These are phyloP conservation scores for Crithidia mellificae DNA, from an alignment of 208 protist genomes.

Conservation along the genomic window DNA sequence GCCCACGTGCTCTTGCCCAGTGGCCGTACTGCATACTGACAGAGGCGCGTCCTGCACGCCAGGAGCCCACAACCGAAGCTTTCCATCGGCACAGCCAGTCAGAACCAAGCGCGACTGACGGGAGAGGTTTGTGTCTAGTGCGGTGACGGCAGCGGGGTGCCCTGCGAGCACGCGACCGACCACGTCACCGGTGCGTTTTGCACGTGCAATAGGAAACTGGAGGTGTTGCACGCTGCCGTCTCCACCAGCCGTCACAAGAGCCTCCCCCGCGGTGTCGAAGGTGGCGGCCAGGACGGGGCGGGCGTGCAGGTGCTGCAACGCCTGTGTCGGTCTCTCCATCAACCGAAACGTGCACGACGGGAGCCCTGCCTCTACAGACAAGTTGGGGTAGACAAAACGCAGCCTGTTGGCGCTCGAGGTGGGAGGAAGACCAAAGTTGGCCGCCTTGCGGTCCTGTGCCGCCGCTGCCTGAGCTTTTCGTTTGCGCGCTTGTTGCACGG, in stretches of 20 bases:
- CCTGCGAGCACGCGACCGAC: constrained; percentile 37
- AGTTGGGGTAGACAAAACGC: not conserved
- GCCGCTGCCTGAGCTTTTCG: constrained; percentile 17
- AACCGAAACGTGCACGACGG: not conserved
- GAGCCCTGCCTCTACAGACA: not conserved
- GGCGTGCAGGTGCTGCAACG: constrained; percentile 18
- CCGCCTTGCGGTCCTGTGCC: constrained; percentile 37
- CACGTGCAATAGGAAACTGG: constrained; percentile 44
- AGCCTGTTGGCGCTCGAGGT: not conserved
- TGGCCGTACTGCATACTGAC: constrained; percentile 15
- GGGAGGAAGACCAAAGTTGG: constrained; percentile 38
- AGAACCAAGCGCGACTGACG: constrained; percentile 50
- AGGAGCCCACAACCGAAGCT: constrained; percentile 63
- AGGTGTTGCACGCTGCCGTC: constrained; percentile 47
- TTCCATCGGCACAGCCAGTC: constrained; percentile 59
- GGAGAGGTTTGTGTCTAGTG: constrained; percentile 60
- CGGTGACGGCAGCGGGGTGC: constrained; percentile 44
- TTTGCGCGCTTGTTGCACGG: constrained; percentile 49
- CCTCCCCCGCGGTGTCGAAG: constrained; percentile 51
- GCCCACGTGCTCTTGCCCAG: no score
- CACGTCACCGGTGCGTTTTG: constrained; percentile 39
- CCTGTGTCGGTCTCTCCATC: constrained; percentile 14
- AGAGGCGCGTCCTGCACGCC: constrained; percentile 27
- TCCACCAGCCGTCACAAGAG: constrained; percentile 49
- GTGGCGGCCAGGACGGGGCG: constrained; percentile 27